phyloP scores from a whole-genome alignment of 176 grass and related monocot genomes.

The Musa troglodytarum region DNA sequence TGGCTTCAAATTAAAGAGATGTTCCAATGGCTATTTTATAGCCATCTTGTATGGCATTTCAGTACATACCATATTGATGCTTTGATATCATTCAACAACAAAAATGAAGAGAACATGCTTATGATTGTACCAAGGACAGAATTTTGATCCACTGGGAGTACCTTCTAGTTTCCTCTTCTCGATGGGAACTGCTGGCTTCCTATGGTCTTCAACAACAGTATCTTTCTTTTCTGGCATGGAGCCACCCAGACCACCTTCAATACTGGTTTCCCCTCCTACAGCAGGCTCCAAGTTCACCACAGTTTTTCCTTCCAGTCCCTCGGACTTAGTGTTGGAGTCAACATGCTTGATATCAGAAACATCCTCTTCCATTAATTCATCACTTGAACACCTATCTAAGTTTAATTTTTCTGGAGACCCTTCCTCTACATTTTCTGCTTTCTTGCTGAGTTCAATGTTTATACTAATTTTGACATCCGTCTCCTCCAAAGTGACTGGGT shows the following conservation, averaged over 20 bases:
- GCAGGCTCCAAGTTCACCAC: conserved; percentile 35
- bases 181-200: conserved; percentile 19
- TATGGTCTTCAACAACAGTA: conserved; percentile 44
- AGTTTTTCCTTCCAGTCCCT: conserved; percentile 27
- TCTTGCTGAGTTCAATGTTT: conserved; percentile 44
- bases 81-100: too few species aligned
- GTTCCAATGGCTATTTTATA: too few species aligned
- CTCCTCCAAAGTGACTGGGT: conserved; percentile 62
- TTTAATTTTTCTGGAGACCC: conserved; percentile 87
- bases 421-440: conserved; percentile 32
- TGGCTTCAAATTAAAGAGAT: too few species aligned
- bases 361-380: conserved; percentile 99
- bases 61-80: too few species aligned
- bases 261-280: conserved; percentile 38
- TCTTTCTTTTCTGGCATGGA: conserved; percentile 33
- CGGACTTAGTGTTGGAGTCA: conserved; percentile 50
- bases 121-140: too few species aligned
- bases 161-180: conserved; percentile 98
- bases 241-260: conserved; percentile 32
- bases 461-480: conserved; percentile 35
- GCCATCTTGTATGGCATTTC: too few species aligned
- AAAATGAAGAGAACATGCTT: too few species aligned
- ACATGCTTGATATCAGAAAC: conserved; percentile 54
- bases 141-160: conserved; percentile 7
- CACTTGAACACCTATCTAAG: conserved; percentile 97